Percentiles rank a stretch among this genome's conserved stretches.
Conservation (phyloP, 2,329 filamentous ascomycete species). For the Hypoxylon sp. region DNA sequence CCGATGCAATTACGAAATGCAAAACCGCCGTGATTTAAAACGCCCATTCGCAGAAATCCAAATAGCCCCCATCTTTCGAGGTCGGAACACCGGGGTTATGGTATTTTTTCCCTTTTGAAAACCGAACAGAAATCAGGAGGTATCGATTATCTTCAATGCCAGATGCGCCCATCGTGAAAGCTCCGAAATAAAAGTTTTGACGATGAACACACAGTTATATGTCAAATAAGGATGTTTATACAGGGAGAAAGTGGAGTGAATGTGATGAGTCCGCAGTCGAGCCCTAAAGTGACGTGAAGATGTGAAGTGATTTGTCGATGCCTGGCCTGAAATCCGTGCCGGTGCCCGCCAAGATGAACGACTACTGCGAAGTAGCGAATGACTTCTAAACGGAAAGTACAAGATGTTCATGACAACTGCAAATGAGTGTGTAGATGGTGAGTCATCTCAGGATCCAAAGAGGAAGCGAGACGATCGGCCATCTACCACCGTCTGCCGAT, state of each 20-base stretch:
- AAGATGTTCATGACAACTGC: constrained; percentile 47
- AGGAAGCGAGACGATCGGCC: constrained; percentile 54
- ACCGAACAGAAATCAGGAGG: constrained; percentile 59
- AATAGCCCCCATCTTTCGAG: constrained; percentile 59
- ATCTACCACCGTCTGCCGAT: constrained; percentile 70
- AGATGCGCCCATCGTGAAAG: constrained; percentile 57
- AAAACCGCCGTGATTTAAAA: constrained; percentile 59
- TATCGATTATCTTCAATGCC: constrained; percentile 63
- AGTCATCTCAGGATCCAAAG: constrained; percentile 54
- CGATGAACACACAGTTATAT: constrained; percentile 57
- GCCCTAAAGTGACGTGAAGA: constrained; percentile 52
- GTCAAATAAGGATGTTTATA: constrained; percentile 67
- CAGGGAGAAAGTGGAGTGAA: constrained; percentile 56
- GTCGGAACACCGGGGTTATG: constrained; percentile 55
- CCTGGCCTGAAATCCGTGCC: constrained; percentile 61
- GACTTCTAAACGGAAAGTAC: constrained; percentile 50
- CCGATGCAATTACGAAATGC: constrained; percentile 67
- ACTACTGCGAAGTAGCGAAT: constrained; percentile 59
- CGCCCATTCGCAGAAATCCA: constrained; percentile 63
- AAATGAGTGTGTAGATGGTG: constrained; percentile 56
- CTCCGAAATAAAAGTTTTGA: constrained; percentile 47
- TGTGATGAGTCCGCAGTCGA: constrained; percentile 54
- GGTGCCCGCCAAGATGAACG: constrained; percentile 68
- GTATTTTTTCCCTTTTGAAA: constrained; percentile 51
- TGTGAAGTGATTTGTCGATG: constrained; percentile 60